Evolutionary conservation across 2,329 filamentous ascomycete genomes (phyloP), one percentile per base, ranked within the genome.

Genomic region (Aureobasidium sp.): DNA sequence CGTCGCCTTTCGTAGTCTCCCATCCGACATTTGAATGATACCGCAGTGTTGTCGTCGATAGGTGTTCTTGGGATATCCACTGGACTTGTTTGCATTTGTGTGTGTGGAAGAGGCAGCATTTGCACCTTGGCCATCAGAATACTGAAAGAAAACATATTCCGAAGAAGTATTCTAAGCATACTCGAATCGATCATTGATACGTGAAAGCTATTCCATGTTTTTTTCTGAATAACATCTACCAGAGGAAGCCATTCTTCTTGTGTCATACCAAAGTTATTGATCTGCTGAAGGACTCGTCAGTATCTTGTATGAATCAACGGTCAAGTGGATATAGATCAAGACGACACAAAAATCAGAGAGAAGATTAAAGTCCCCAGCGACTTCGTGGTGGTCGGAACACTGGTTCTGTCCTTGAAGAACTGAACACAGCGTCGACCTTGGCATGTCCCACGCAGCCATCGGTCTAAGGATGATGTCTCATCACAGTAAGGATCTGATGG

Each of bases 381-480:
- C 47, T 43, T 44, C 32, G 48, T 37, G 51, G 57, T 59, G 61
- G 60, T 59, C 44, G 36, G 56, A 60, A 46, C 36, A 47, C 57
- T 64, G 50, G 64, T 50, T 65, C 26, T 44, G 63, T 41, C 15
- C 29, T n/a, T 26, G 41, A 15, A 20, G 37, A 43, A 52, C 37
- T 24, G 24, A 62, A 53, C 47, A 59, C 63, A 48, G 46, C 29
- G 32, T 43, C 34, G 29, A 47, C 62, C 62, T 39, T 56, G 56
- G 47, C 50, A 47, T 57, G 8, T 50, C 47, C 59, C 47, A 36
- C 59, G 47, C 32, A 53, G 68, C 66, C 71, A 70, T 74, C 66
- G 69, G 71, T 67, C 71, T 74, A 74, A 74, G 72, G 72, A 74
- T 74, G 72, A 74, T 69, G 68, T 71, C 64, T 74, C 72, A 74